A percentile compares a stretch with the other conserved stretches of the same genome.
Evolutionary conservation across 495 filamentous ascomycete species (phyloP).

Genomic region (Astrothelium macrocarpum): DNA sequence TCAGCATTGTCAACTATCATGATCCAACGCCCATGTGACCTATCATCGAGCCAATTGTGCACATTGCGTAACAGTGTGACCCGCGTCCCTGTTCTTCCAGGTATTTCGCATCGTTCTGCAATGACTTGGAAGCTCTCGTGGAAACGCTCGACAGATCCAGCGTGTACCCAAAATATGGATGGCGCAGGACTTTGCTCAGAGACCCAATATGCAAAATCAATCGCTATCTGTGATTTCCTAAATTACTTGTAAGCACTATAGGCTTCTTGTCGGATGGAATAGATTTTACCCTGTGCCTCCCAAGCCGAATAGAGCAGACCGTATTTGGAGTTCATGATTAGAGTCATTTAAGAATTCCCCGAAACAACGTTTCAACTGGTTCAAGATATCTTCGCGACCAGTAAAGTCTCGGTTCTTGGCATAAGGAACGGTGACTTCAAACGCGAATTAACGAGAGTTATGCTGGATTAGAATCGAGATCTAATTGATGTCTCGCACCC

Average conservation of each 20-base stretch:
- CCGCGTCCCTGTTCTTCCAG: not conserved
- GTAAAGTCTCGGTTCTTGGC: not conserved
- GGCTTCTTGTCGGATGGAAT: not conserved
- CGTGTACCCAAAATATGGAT: not conserved
- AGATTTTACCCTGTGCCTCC: not conserved
- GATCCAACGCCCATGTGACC: constrained; percentile 10
- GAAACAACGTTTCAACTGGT: not conserved
- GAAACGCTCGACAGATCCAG: not conserved
- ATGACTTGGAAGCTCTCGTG: not conserved
- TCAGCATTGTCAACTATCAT: constrained; percentile 17
- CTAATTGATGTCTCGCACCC: not conserved
- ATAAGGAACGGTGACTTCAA: not conserved
- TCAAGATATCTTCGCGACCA: not conserved
- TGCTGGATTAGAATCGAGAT: not conserved
- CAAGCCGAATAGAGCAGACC: not conserved
- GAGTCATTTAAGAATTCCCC: not conserved
- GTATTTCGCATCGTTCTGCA: not conserved
- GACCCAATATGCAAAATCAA: not conserved
- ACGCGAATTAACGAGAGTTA: not conserved
- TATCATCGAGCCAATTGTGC: constrained; percentile 5
- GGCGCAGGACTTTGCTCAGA: not conserved
- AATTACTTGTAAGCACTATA: not conserved
- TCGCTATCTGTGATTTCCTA: not conserved
- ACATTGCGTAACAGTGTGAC: constrained; percentile 4
- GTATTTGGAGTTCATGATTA: not conserved